Evolutionary conservation across 371 early-diverging fungal genomes (phyloP).

Genomic region (Mucor piriformis): DNA sequence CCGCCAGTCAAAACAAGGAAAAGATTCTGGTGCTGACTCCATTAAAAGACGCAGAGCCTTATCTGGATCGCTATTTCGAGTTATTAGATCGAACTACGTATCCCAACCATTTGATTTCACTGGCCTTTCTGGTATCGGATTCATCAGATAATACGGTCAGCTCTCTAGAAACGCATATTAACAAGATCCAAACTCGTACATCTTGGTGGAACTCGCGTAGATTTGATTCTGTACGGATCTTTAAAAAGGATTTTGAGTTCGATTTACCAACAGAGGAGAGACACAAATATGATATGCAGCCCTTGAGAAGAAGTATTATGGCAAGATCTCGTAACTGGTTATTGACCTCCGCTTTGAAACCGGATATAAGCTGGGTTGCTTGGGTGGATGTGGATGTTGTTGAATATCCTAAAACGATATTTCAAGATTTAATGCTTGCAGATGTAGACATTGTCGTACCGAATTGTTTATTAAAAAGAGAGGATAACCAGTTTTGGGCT

Average conservation of each 20-base stretch:
- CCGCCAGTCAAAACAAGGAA: constrained; percentile 17
- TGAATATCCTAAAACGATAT: constrained; percentile 54
- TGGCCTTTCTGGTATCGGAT: constrained; percentile 65
- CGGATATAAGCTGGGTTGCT: constrained; percentile 61
- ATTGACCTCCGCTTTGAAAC: constrained; percentile 49
- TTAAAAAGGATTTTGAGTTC: constrained; percentile 62
- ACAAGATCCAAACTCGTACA: constrained; percentile 20
- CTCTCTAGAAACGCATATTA: constrained; percentile 40
- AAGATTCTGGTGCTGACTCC: constrained; percentile 61
- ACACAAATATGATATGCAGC: constrained; percentile 57
- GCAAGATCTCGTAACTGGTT: constrained; percentile 62
- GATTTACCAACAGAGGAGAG: constrained; percentile 51
- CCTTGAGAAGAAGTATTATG: constrained; percentile 58
- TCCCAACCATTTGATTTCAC: constrained; percentile 56
- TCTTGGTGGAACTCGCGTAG: constrained; percentile 29
- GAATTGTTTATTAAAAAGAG: constrained; percentile 57
- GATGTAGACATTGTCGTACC: constrained; percentile 65
- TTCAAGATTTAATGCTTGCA: constrained; percentile 55
- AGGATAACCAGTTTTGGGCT: constrained; percentile 48
- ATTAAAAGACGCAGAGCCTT: constrained; percentile 57
- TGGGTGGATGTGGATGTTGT: constrained; percentile 67
- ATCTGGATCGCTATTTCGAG: constrained; percentile 62
- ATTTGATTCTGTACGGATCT: constrained; percentile 53
- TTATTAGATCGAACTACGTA: constrained; percentile 54
- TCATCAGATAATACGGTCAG: constrained; percentile 56